A percentile compares a stretch with the other conserved stretches of the same genome.
Conservation (phyloP, 1,284 basidiomycete genomes). For the Termitomyces sp. region DNA sequence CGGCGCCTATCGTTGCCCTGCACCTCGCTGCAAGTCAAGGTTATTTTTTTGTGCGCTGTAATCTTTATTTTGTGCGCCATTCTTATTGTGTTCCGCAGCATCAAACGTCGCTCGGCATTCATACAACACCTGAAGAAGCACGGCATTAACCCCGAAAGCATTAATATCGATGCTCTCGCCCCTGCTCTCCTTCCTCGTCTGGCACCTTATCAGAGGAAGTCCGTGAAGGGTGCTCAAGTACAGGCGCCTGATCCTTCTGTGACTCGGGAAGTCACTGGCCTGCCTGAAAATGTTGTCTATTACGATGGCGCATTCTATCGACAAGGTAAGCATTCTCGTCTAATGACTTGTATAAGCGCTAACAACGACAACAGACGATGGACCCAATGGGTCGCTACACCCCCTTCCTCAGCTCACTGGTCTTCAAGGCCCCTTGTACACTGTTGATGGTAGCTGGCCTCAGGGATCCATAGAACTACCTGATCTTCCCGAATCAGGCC, state of each 20-base stretch:
- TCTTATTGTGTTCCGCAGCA: conserved; percentile 32
- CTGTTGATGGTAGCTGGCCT: background rate
- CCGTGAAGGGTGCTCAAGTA: background rate
- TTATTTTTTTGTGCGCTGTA: conserved; percentile 17
- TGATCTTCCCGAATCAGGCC: background rate
- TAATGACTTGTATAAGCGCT: background rate
- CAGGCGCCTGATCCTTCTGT: background rate
- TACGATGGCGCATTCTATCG: background rate
- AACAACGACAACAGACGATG: background rate
- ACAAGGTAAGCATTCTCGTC: background rate
- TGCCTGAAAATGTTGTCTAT: background rate
- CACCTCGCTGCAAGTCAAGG: conserved; percentile 41
- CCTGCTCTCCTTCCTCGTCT: conserved; percentile 20
- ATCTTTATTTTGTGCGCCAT: background rate
- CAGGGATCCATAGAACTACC: conserved; percentile 1
- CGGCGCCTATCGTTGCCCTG: conserved; percentile 40
- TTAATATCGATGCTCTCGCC: conserved; percentile 25
- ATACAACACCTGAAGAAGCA: conserved; percentile 48
- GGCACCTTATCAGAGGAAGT: conserved; percentile 8
- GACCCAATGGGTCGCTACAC: background rate
- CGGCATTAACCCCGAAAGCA: conserved; percentile 26
- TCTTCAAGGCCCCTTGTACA: background rate
- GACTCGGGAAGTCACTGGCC: background rate
- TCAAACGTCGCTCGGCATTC: conserved; percentile 59
- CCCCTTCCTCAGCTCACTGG: background rate